Evolutionary conservation across 192 early-diverging fungal species (phyloP).

Genomic region (Coemansia sp.): DNA sequence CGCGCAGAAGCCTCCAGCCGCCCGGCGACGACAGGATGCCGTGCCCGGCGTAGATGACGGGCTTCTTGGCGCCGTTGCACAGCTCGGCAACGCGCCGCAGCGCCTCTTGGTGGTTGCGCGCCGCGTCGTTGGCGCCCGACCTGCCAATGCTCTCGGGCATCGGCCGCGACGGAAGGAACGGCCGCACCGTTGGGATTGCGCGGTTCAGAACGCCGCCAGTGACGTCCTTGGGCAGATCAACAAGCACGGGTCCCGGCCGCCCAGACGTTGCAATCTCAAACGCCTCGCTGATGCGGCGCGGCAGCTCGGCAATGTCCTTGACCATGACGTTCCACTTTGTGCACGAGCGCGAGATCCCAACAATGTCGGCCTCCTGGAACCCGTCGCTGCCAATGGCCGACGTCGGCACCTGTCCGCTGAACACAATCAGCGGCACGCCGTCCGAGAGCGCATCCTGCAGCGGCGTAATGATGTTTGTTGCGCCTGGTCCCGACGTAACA

Average conservation of each 20-base stretch:
- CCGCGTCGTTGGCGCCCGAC: conserved; percentile 54
- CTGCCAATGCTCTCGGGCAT: conserved; percentile 57
- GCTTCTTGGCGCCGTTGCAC: conserved; percentile 86
- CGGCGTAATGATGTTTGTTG: conserved; percentile 96
- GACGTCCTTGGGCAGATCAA: conserved; percentile 98
- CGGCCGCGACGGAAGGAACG: conserved; percentile 74
- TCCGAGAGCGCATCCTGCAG: conserved; percentile 97
- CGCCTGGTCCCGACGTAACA: conserved; percentile 95
- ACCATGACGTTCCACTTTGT: conserved; percentile 99
- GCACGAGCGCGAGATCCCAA: conserved; percentile 94
- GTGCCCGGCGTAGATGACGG: conserved; percentile 95
- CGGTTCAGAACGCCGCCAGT: conserved; percentile 86
- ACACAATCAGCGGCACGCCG: conserved; percentile 94
- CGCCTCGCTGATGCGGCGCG: conserved; percentile 96
- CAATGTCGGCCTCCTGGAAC: conserved; percentile 98
- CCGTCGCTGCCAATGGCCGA: conserved; percentile 91
- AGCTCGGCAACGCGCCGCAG: conserved; percentile 77
- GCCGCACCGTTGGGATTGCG: conserved; percentile 71
- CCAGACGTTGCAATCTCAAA: conserved; percentile 96
- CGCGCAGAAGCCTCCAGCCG: conserved; percentile 77
- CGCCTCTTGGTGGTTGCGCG: conserved; percentile 55
- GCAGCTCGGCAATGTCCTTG: conserved; percentile 92
- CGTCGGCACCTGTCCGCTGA: conserved; percentile 92
- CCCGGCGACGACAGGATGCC: conserved; percentile 82
- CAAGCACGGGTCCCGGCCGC: conserved; percentile 94